Evolutionary conservation across 2,329 filamentous ascomycete species (phyloP), one percentile per base, ranked within the genome.

Genomic region (Aspergillus floridensis): DNA sequence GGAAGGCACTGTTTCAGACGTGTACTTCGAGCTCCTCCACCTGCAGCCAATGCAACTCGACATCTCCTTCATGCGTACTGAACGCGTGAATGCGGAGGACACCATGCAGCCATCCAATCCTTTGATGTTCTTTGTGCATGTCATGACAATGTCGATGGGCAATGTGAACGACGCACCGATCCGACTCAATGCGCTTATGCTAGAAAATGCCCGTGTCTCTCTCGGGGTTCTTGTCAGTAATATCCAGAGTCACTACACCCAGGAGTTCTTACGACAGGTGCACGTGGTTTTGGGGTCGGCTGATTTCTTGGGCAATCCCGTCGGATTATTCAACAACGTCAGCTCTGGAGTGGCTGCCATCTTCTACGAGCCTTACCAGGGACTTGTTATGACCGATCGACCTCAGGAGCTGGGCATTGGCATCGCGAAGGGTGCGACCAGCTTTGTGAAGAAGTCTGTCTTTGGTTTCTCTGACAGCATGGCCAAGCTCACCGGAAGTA

Each of bases 361-460:
- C 72, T 99, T 99, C 80, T 99, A 99, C 81, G 96, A 99, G 74
- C 95, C 95, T 41, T 99, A 99, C 78, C 95, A 99, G 79, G 91
- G 96, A 22, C 86, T 99, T 52, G 96, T 99, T 74, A 91, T 96
- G 83, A 96, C 93, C 0, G 95, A 99, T 74, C 87, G 91, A 66
- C 96, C 95, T 2, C 93, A 98, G 75, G 93, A 99, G 65, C 88
- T 99, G 57, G 96, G 95, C 21, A 82, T 96, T 46, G 95, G 95
- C 19, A 96, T 99, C 63, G 96, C 95, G 38, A 97, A 97, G 76
- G 95, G 95, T 44, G 95, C 96, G 11, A 93, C 92, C 0, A 96
- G 92, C 65, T 98, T 99, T 71, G 90, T 97, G 66, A 99, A 99
- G 83, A 99, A 99, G 78, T 96, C 92, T 0, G 93, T 99, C 11